Evolutionary conservation across 1,284 basidiomycete species (phyloP), one percentile per base, ranked within the genome.

Genomic region (Heliocybe sulcata): DNA sequence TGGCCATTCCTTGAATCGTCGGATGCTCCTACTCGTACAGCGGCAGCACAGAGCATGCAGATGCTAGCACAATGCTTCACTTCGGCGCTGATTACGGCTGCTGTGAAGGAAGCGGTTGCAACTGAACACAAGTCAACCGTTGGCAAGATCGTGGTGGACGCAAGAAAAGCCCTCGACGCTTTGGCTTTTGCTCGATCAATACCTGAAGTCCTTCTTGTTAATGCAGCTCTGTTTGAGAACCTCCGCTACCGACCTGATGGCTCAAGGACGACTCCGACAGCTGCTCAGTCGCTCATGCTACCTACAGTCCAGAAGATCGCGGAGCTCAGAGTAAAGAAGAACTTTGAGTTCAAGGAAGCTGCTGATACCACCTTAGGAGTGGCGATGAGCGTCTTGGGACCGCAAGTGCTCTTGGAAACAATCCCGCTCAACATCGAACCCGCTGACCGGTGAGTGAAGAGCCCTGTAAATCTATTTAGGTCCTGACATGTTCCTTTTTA

Each of bases 391-490:
- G 80, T 93, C 1, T 76, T 97, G 56, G 97, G 97, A 0, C 94
- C 97, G 3, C 81, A 88, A 57, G 81, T 85, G 1, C 67, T 99
- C 1, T 77, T 99, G 29, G 72, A 77, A 16, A 74, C 78, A 11
- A 75, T 99, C 31, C 97, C 97, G 1, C 77, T 99, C 52, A 94
- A 95, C 63, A 75, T 99, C 42, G 88, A 94, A 61, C 86, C 90
- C 4, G 72, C 70, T 33, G 87, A 92, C 60, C 80, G 88, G 89
- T 92, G 70, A 60, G 82, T 73, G 10, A 11, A 4, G 9, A 3
- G 12, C 6, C 33, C 12, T 33, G 9, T 14, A 14, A 4, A 10
- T 19, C 6, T 12, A 14, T 8, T 19, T 8, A 12, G 19, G 4
- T 6, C 29, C 20, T 23, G 33, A 31, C 20, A 12, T 33, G 11